These are phyloP conservation scores for Stephanodiscus triporus DNA, from an alignment of 108 stramenopile genomes.

Conservation along the genomic window DNA sequence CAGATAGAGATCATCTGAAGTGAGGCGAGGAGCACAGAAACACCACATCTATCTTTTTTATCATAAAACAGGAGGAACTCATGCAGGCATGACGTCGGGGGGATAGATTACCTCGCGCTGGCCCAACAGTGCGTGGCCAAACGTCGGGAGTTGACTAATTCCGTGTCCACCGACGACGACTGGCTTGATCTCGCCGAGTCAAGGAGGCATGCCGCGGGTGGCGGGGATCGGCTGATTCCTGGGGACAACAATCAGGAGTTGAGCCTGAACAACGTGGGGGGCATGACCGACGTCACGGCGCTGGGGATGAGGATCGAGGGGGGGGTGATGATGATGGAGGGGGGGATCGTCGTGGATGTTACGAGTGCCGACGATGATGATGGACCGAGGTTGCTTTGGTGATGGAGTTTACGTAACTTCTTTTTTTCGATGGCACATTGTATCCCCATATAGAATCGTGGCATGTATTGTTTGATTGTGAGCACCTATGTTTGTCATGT, in stretches of 20 bases:
- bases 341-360: slow-evolving; percentile 35
- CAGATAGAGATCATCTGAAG: no score
- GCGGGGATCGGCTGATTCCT: no score
- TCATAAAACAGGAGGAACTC: slow-evolving; percentile 34
- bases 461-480: no score
- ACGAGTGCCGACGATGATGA: slow-evolving; percentile 6
- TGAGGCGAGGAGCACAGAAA: no score
- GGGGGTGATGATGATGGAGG: slow-evolving; percentile 36
- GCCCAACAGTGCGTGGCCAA: slow-evolving; percentile 27
- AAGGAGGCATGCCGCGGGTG: background rate
- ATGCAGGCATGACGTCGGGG: slow-evolving; percentile 4
- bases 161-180: slow-evolving; percentile 25
- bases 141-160: slow-evolving; percentile 28
- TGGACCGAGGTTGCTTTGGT: slow-evolving; percentile 25
- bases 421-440: background rate
- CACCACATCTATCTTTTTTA: no score
- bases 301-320: slow-evolving; percentile 36
- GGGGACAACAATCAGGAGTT: slow-evolving; percentile 23
- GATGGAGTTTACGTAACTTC: no score
- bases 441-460: no score
- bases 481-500: background rate
- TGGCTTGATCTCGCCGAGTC: slow-evolving; percentile 31
- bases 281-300: slow-evolving; percentile 8
- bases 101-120: slow-evolving; percentile 39
- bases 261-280: slow-evolving; percentile 35